Percentiles rank a stretch among this genome's conserved stretches.
These are phyloP conservation scores for Phlebopus sp. DNA, from an alignment of 1,284 basidiomycete species.

Conservation along the genomic window DNA sequence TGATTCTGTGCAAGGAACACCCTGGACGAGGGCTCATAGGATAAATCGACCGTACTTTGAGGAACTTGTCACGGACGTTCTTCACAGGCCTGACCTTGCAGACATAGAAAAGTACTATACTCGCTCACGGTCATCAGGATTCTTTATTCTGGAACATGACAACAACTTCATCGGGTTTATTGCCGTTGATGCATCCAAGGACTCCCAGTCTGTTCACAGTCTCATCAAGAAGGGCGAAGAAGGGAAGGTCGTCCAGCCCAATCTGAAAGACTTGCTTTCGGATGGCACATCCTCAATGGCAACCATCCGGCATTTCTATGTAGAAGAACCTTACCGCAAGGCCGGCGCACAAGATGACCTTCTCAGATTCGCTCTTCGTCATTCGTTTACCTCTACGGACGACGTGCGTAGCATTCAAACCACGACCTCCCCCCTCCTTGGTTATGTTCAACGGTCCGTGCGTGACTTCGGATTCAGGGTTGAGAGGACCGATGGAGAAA, in stretches of 20 bases:
- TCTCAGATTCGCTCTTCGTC: constrained; percentile 53
- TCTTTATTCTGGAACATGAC: constrained; percentile 68
- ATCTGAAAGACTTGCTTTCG: constrained; percentile 16
- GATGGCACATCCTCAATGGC: constrained; percentile 47
- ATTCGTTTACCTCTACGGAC: constrained; percentile 49
- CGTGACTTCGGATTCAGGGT: constrained; percentile 50
- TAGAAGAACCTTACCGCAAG: constrained; percentile 61
- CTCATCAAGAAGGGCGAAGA: constrained; percentile 23
- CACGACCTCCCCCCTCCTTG: constrained; percentile 47
- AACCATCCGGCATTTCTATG: constrained; percentile 74
- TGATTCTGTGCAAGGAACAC: not conserved
- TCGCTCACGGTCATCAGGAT: constrained; percentile 54
- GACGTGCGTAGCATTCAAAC: constrained; percentile 46
- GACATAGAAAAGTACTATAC: constrained; percentile 58
- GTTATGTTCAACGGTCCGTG: constrained; percentile 49
- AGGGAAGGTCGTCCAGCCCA: constrained; percentile 13
- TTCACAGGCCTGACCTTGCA: constrained; percentile 58
- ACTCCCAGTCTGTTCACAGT: constrained; percentile 31
- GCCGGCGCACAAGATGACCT: constrained; percentile 65
- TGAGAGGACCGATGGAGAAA: constrained; percentile 38
- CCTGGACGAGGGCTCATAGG: constrained; percentile 41
- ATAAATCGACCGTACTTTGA: constrained; percentile 71
- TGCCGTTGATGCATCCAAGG: constrained; percentile 59
- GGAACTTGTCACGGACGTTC: constrained; percentile 45
- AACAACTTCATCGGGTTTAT: constrained; percentile 64